These are phyloP conservation scores for Notholithocarpus densiflorus DNA, from an alignment of 306 rosid species.

Conservation along the genomic window DNA sequence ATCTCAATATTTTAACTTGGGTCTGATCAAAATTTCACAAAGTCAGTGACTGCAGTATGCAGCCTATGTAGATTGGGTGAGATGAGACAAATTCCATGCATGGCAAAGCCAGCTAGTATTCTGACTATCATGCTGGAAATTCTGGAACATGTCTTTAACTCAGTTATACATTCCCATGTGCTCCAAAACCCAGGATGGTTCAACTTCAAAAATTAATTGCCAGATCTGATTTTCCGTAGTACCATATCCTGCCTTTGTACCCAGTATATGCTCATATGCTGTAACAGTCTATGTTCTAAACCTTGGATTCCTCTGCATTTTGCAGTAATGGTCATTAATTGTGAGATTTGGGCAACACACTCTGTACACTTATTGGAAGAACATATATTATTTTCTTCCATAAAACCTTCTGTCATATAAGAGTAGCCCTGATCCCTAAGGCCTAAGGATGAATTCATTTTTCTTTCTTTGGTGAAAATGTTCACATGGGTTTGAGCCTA, in stretches of 20 bases:
- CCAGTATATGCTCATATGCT: neutral
- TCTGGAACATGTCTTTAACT: constrained; percentile 1
- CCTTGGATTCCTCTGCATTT: constrained; percentile 16
- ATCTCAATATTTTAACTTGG: neutral
- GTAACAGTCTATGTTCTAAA: neutral
- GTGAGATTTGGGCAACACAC: neutral
- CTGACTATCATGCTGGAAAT: constrained; percentile 5
- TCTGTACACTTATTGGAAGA: neutral
- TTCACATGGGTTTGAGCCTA: neutral
- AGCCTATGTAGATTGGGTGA: neutral
- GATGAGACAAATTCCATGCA: neutral
- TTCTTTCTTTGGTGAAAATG: neutral
- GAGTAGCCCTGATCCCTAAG: neutral
- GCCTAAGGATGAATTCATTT: neutral
- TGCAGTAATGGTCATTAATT: neutral
- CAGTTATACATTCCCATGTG: constrained; percentile 8
- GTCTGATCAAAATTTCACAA: neutral
- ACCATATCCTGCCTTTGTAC: neutral
- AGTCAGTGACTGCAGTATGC: neutral
- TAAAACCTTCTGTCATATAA: too few species aligned
- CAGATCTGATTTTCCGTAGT: constrained; percentile 30
- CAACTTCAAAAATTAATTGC: neutral
- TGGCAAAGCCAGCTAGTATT: constrained; percentile 9
- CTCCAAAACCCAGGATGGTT: neutral
- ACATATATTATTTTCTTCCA: too few species aligned